Evolutionary conservation across 2,329 filamentous ascomycete genomes (phyloP), one percentile per base, ranked within the genome.

Genomic region (Akanthomyces dipterigenus): DNA sequence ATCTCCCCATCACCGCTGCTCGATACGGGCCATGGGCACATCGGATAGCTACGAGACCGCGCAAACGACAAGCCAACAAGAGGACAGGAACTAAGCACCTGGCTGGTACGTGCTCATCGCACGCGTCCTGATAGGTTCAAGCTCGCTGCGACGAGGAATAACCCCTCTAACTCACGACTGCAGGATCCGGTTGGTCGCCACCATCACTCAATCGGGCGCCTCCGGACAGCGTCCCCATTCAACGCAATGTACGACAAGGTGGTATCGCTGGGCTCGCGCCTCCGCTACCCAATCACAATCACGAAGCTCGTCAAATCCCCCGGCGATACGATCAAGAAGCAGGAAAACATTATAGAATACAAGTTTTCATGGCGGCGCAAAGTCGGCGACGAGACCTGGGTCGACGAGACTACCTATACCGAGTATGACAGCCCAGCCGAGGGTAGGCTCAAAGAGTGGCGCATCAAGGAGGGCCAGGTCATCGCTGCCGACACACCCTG

Each of bases 211-310:
- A 48, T 43, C 40, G 58, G 31, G 50, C 58, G 43, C 58, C 31
- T 54, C 49, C 58, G 49, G 28, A 54, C 49, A 26, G 49, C 12
- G 49, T 46, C 20, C 49, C 22, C 40, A 43, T 36, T 40, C 50
- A 46, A 45, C 51, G 69, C 24, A 53, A 76, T 76, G 74, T 71
- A 70, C 70, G 73, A 76, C 69, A 76, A 76, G 64, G 63, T 71
- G 55, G 73, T 87, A 62, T 78, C 75, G 60, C 71, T 87, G 62
- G 84, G 84, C 70, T 75, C 80, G 68, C 80, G 84, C 75, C 85
- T 97, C 67, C 89, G 89, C 75, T 99, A 98, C 76, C 95, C 95
- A 69, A 93, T 98, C 76, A 96, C 89, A 67, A 88, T 99, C 75
- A 92, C 88, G 69, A 89, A 91, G 74, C 82, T 98, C 64, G 83